A percentile compares a stretch with the other conserved stretches of the same genome.
Evolutionary conservation across 164 flowering plant species (phyloP).

Genomic region (Magnolia kwangsiensis): DNA sequence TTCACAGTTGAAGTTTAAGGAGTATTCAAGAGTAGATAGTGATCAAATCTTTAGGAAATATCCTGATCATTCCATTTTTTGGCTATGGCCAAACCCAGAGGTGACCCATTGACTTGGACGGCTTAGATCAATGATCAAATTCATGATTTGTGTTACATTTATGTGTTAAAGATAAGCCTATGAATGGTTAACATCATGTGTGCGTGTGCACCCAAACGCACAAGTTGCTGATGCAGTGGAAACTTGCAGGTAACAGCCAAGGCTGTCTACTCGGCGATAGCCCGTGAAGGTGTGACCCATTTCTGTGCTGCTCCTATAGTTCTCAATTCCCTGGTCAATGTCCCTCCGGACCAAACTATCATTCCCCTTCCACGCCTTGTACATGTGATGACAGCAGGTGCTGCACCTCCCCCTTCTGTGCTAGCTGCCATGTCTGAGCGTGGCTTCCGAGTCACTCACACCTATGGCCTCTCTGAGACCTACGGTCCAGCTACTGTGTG

Average conservation of each 20-base stretch:
- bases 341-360: slow-evolving; percentile 55
- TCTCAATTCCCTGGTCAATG: slow-evolving; percentile 76
- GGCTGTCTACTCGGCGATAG: slow-evolving; percentile 79
- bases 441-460: slow-evolving; percentile 86
- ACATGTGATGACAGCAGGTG: slow-evolving; percentile 89
- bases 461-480: slow-evolving; percentile 94
- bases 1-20: neutral
- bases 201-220: neutral
- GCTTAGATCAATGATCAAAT: neutral
- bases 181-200: neutral
- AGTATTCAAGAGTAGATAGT: no score
- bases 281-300: slow-evolving; percentile 70
- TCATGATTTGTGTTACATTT: neutral
- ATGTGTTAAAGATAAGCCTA: neutral
- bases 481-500: slow-evolving; percentile 87
- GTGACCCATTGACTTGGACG: neutral
- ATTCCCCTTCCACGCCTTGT: slow-evolving; percentile 80
- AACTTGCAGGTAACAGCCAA: slow-evolving; percentile 71
- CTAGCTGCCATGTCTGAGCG: slow-evolving; percentile 58
- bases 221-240: neutral
- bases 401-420: slow-evolving; percentile 88
- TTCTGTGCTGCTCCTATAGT: slow-evolving; percentile 98
- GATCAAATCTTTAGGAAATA: no score
- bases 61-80: no score
- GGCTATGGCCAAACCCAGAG: no score